Base-by-base conservation (phyloP, 352 stramenopile species). In the Phytophthora parvispora region DNA sequence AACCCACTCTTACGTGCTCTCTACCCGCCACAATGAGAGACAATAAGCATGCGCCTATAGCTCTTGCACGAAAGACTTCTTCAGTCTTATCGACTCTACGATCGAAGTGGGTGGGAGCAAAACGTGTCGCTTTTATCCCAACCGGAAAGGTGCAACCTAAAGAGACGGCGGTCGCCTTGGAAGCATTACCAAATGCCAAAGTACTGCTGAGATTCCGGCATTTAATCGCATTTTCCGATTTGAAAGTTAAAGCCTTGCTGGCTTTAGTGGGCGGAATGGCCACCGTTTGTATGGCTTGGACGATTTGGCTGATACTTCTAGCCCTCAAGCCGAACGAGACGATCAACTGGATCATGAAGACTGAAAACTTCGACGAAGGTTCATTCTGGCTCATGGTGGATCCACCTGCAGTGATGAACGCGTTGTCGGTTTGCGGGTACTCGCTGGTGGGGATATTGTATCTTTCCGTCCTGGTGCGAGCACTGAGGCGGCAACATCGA, bases 341-440 rank as follows among this genome's bases (percentile, higher is more conserved):
- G 0, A 51, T 75, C 8, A 80, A 77, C 36, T 48, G n/a, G 16
- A 25, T 72, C 29, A 77, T 77, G 64, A 31, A 61, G 32, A 80
- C 73, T 0, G 20, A 47, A 27, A 59, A 62, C 8, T 70, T 72
- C 15, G 72, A 77, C 52, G 38, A 67, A 25, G 67, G 72, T 1
- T 61, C 55, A 0, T 80, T 77, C 52, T 80, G 73, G 68, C 51
- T 68, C 13, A 29, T 80, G 4, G 51, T 54, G 6, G 50, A 75
- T 2, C 45, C 67, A 22, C 15, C 60, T 12, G 3, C 16, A 27
- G 8, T 18, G 0, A 20, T 74, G 16, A 58, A 63, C 6, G 27
- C 10, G 8, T 45, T 45, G 1, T 15, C 38, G 16, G 15, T 45
- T 15, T n/a, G 16, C 10, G 38, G 38, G 13, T 45, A 45, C 38